Base-by-base conservation (phyloP, 768 basidiomycete species). In the Mycena indigotica region DNA sequence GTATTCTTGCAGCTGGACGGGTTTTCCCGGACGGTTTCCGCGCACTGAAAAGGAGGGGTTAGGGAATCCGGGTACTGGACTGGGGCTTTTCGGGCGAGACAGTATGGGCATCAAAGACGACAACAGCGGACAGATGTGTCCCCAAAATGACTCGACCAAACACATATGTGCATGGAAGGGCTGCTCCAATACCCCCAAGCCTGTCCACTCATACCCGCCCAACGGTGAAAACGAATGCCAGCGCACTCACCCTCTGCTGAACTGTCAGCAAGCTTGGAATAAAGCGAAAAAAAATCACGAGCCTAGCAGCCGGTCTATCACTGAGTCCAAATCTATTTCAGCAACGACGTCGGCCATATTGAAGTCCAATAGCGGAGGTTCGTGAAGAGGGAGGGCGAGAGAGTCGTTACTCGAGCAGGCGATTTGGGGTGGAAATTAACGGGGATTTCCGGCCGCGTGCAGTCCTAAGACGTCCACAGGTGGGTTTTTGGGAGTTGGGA, bases 1-100 rank as follows among this genome's bases (percentile, higher is more conserved):
- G 80, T 95, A 97, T 76, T 99, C 96, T 72, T 94, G 91, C 64
- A 99, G 82, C 72, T 95, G 94, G 48, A 99, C 96, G 41, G 95
- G 94, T 77, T 98, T 98, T 66, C 96, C 96, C 45, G 96, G 96
- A 75, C 97, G 84, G 81, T 98, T 97, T 59, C 96, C 96, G 72
- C 96, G 91, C 65, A 99, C 96, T 97, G 72, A 50, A 57, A 61
- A 53, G 62, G 62, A 60, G 24, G 41, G 41, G 41, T 45, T 21
- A 45, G 41, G 10, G 21, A 21, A n/a, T n/a, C n/a, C n/a, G n/a
- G n/a, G n/a, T n/a, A n/a, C n/a, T n/a, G n/a, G n/a, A n/a, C n/a
- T 21, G 10, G 19, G 10, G 41, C 41, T n/a, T 10, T 12, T 48
- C 24, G 24, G 46, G 25, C 46, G 25, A 30, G 41, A 21, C 46